phyloP scores from a whole-genome alignment of 2,329 filamentous ascomycete genomes.

The Orbilia ellipsospora region DNA sequence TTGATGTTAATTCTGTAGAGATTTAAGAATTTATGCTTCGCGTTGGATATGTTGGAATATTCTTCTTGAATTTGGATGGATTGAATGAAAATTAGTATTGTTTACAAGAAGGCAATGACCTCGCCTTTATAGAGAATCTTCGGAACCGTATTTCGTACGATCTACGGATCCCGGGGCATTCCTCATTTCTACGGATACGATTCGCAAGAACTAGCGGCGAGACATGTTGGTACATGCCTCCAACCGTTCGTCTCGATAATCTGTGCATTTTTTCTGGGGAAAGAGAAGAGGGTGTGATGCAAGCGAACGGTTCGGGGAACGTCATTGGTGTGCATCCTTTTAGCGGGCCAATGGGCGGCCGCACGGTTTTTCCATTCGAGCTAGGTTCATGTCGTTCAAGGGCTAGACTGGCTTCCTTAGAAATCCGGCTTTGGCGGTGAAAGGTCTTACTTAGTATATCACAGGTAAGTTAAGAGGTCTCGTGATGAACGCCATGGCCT shows the following conservation, averaged over 20 bases:
- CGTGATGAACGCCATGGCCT: slow-evolving; percentile 9
- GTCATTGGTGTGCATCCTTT: slow-evolving; percentile 38
- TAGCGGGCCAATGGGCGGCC: slow-evolving; percentile 33
- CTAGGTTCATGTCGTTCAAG: slow-evolving; percentile 12
- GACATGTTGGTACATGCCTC: slow-evolving; percentile 1
- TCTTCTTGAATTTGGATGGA: slow-evolving; percentile 7
- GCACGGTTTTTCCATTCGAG: slow-evolving; percentile 7
- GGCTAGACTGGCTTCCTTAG: slow-evolving; percentile 34
- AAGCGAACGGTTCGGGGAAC: slow-evolving; percentile 47
- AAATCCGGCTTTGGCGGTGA: slow-evolving; percentile 26
- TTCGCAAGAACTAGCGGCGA: slow-evolving; percentile 19
- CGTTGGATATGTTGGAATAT: slow-evolving; percentile 33
- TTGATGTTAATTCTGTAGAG: not conserved
- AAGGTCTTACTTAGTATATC: slow-evolving; percentile 3
- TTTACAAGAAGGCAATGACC: not conserved
- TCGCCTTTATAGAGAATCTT: slow-evolving; percentile 30
- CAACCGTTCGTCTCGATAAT: slow-evolving; percentile 8
- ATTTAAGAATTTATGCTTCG: slow-evolving; percentile 6
- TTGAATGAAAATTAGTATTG: not conserved
- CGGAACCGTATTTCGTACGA: slow-evolving; percentile 21
- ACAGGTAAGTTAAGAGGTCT: slow-evolving; percentile 16
- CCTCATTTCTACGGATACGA: slow-evolving; percentile 36
- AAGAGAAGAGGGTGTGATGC: slow-evolving; percentile 50
- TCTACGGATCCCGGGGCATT: slow-evolving; percentile 37
- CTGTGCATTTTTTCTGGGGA: slow-evolving; percentile 12